phyloP scores from a whole-genome alignment of 225 moss, liverwort and hornwort species.

The Pleurozium schreberi region DNA sequence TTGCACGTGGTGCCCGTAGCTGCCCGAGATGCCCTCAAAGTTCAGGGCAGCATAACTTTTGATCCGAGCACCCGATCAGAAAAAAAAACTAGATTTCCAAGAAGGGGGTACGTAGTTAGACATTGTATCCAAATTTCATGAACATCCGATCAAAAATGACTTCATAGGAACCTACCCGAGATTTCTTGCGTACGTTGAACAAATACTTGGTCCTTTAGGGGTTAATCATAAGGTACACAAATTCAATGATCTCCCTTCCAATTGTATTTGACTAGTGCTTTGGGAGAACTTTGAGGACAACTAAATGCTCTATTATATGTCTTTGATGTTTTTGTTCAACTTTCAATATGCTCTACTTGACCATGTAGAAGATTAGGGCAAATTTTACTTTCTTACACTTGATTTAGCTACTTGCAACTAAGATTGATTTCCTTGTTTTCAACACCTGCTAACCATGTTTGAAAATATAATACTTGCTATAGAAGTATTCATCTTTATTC shows the following conservation, averaged over 20 bases:
- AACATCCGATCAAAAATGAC: no score
- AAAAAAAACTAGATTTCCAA: no score
- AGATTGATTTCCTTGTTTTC: background rate
- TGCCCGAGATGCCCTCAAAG: no score
- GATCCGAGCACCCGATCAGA: no score
- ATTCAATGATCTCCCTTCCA: background rate
- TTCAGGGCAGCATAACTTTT: no score
- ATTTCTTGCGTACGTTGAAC: no score
- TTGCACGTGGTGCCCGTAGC: no score
- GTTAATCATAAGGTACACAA: background rate
- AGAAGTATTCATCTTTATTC: background rate
- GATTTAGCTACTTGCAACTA: background rate
- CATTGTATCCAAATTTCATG: no score
- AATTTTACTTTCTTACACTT: background rate
- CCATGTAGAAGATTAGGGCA: rapidly evolving
- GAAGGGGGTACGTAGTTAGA: no score
- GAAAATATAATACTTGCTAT: background rate
- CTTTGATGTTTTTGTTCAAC: background rate
- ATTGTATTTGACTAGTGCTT: background rate
- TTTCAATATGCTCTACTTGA: background rate
- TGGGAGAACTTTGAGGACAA: no score
- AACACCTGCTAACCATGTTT: rapidly evolving
- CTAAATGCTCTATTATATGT: background rate
- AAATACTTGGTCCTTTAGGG: no score
- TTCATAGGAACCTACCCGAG: no score